Conservation (phyloP, 805 yeast species). For the Spathaspora sp. region DNA sequence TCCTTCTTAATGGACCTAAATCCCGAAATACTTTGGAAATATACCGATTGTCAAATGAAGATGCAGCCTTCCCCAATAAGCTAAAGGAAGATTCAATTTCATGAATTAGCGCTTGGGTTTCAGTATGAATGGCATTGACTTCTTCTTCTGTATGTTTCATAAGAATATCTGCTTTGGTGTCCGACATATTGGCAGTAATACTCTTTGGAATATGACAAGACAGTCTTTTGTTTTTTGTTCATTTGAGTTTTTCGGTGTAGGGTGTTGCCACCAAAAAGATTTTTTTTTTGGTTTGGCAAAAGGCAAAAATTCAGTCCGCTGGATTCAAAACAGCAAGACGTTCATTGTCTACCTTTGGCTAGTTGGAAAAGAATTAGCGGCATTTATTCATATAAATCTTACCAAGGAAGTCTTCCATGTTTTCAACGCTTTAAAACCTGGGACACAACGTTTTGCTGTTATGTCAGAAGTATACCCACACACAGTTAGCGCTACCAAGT, state of each 20-base stretch:
- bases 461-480: too few relatives aligned
- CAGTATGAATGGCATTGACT: background rate
- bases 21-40: slow-evolving; percentile 84
- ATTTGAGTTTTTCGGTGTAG: background rate
- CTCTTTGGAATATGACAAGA: background rate
- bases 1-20: slow-evolving; percentile 68
- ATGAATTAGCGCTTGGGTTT: slow-evolving; percentile 15
- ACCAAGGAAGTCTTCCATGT: too few relatives aligned
- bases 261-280: background rate
- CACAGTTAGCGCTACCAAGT: too few relatives aligned
- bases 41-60: slow-evolving; percentile 80
- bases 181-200: background rate
- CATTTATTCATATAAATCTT: too few relatives aligned
- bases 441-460: too few relatives aligned
- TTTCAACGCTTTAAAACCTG: too few relatives aligned
- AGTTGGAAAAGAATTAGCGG: too few relatives aligned
- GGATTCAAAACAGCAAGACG: too few relatives aligned
- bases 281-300: background rate
- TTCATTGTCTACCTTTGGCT: too few relatives aligned
- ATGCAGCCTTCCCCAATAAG: slow-evolving; percentile 57
- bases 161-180: slow-evolving; percentile 4
- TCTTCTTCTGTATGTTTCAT: slow-evolving; percentile 7
- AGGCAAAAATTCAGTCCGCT: background rate
- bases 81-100: slow-evolving; percentile 43
- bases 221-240: background rate